Evolutionary conservation across 2,329 filamentous ascomycete species (phyloP).

Genomic region (Polytolypa hystricis): DNA sequence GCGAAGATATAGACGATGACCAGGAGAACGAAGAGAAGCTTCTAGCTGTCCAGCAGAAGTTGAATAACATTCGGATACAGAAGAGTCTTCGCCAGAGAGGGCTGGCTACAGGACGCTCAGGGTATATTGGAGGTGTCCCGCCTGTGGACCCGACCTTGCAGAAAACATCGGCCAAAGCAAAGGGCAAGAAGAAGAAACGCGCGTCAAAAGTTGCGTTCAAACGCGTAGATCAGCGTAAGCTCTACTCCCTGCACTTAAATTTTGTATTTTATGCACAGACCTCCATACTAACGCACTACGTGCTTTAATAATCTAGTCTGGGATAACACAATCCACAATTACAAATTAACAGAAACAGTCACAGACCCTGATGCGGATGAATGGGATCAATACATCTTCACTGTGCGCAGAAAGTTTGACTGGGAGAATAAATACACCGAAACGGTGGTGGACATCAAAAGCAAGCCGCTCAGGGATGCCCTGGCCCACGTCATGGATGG

Average conservation of each 20-base stretch:
- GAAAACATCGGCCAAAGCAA: slow-evolving; percentile 15
- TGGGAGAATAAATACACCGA: slow-evolving; percentile 71
- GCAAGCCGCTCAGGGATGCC: slow-evolving; percentile 61
- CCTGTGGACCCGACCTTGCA: too few relatives aligned
- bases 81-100: background rate
- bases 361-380: slow-evolving; percentile 52
- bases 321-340: slow-evolving; percentile 50
- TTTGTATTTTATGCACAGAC: slow-evolving; percentile 18
- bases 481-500: slow-evolving; percentile 62
- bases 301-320: slow-evolving; percentile 26
- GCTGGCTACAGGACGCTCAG: too few relatives aligned
- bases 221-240: slow-evolving; percentile 50
- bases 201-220: slow-evolving; percentile 55
- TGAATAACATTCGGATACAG: slow-evolving; percentile 10
- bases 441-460: slow-evolving; percentile 73
- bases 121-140: too few relatives aligned
- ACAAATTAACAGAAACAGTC: slow-evolving; percentile 56
- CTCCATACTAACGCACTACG: slow-evolving; percentile 1
- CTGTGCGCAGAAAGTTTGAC: slow-evolving; percentile 71
- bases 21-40: slow-evolving; percentile 19
- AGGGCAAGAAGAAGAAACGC: slow-evolving; percentile 33
- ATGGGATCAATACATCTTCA: slow-evolving; percentile 73
- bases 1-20: slow-evolving; percentile 22
- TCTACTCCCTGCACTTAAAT: background rate
- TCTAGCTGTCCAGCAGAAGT: slow-evolving; percentile 16